Conservation (phyloP, 768 basidiomycete species). For the Chalciporus chontae region DNA sequence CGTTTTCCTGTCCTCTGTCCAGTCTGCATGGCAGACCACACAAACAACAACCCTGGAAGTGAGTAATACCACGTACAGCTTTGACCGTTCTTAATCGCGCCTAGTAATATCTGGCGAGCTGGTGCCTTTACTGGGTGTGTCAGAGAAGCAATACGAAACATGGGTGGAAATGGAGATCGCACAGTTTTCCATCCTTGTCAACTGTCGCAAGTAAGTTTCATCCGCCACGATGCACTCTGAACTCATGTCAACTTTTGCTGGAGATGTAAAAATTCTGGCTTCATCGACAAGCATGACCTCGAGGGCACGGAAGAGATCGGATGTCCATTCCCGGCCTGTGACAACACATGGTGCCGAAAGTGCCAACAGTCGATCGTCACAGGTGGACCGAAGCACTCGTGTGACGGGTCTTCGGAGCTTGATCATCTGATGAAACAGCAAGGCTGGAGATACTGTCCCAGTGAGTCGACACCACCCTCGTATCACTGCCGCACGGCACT, state of each 20-base stretch:
- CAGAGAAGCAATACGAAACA: conserved; percentile 38
- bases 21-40: conserved; percentile 40
- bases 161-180: conserved; percentile 48
- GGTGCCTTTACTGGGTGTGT: conserved; percentile 42
- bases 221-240: too few species aligned
- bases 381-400: conserved; percentile 37
- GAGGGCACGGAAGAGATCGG: conserved; percentile 36
- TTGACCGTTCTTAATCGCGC: not conserved
- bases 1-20: conserved; percentile 63
- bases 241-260: not conserved
- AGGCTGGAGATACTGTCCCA: conserved; percentile 66
- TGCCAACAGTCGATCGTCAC: conserved; percentile 44
- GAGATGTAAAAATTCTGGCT: conserved; percentile 51
- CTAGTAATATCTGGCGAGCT: conserved; percentile 38
- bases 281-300: conserved; percentile 49
- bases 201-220: conserved; percentile 47
- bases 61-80: not conserved
- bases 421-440: conserved; percentile 41
- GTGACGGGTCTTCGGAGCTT: conserved; percentile 35
- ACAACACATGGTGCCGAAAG: conserved; percentile 55
- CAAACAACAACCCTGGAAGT: conserved; percentile 30
- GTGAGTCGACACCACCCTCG: conserved; percentile 26
- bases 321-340: conserved; percentile 50
- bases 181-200: conserved; percentile 37
- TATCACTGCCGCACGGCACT: not conserved